Percentiles rank a stretch among this genome's conserved stretches.
Evolutionary conservation across 2,329 filamentous ascomycete genomes (phyloP).

Genomic region (Thelonectria olida): DNA sequence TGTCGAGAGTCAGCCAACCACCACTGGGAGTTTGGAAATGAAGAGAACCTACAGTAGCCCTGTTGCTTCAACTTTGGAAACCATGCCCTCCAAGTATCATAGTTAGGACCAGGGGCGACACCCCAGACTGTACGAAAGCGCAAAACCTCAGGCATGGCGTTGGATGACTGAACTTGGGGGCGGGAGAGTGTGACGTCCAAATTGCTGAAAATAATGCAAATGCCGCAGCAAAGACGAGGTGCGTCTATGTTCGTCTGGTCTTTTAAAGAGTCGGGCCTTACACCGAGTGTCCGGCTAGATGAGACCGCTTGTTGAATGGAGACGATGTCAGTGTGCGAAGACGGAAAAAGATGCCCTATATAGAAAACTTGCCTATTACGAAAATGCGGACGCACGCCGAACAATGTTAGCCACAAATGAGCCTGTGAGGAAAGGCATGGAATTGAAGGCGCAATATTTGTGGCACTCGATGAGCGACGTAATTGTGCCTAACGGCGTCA

Average conservation of each 20-base stretch:
- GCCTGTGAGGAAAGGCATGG: background rate
- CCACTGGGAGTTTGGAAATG: background rate
- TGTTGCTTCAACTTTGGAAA: conserved; percentile 24
- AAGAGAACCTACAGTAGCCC: conserved; percentile 18
- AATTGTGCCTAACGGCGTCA: conserved; percentile 10
- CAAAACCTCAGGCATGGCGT: conserved; percentile 13
- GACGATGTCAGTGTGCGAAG: background rate
- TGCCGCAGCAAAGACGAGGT: background rate
- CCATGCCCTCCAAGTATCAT: conserved; percentile 19
- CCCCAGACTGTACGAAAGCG: conserved; percentile 27
- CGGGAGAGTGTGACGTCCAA: background rate
- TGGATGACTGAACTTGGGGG: background rate
- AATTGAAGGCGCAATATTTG: conserved; percentile 3
- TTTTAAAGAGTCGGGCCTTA: background rate
- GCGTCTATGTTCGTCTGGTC: background rate
- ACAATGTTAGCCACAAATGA: background rate
- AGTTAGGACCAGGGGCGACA: conserved; percentile 16
- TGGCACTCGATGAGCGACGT: conserved; percentile 3
- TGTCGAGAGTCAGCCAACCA: background rate
- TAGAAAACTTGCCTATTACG: conserved; percentile 19
- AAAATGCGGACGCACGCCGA: background rate
- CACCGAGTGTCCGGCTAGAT: background rate
- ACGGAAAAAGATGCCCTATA: conserved; percentile 17
- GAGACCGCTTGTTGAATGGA: background rate
- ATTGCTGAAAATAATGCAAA: background rate